A percentile compares a stretch with the other conserved stretches of the same genome.
Evolutionary conservation across 31 red algal species (phyloP).

Genomic region (Asparagopsis taxiformis): DNA sequence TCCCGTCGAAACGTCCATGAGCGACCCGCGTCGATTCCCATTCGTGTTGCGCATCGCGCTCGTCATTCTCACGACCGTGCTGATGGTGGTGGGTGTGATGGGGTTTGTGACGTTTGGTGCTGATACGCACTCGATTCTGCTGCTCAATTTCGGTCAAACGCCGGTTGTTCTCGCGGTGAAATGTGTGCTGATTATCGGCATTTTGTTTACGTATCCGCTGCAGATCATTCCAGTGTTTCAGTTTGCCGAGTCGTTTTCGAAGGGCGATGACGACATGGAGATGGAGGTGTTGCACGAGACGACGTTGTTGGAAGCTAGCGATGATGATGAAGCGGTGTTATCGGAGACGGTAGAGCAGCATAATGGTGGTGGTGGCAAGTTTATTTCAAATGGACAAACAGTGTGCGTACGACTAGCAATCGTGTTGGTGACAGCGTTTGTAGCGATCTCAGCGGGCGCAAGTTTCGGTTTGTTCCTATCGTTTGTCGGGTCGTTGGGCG

Average conservation of each 20-base stretch:
- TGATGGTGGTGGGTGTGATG: slow-evolving; percentile 77
- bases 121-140: slow-evolving; percentile 72
- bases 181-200: slow-evolving; percentile 75
- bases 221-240: slow-evolving; percentile 88
- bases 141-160: slow-evolving; percentile 83
- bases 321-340: too few relatives aligned
- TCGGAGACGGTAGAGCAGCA: neutral
- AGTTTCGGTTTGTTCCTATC: slow-evolving; percentile 90
- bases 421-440: slow-evolving; percentile 62
- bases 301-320: too few relatives aligned
- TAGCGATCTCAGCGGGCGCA: slow-evolving; percentile 77
- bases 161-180: slow-evolving; percentile 71
- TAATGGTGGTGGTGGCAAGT: slow-evolving; percentile 15
- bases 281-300: too few relatives aligned
- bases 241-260: slow-evolving; percentile 53
- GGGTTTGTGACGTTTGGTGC: slow-evolving; percentile 93
- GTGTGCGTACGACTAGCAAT: slow-evolving; percentile 56
- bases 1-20: slow-evolving; percentile 84
- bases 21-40: slow-evolving; percentile 46
- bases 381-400: slow-evolving; percentile 47
- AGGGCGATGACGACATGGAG: neutral
- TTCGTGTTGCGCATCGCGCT: slow-evolving; percentile 70
- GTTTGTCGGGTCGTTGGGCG: slow-evolving; percentile 87
- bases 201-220: slow-evolving; percentile 90
- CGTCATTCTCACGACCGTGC: slow-evolving; percentile 37